These are phyloP conservation scores for Taiwanofungus camphoratus DNA, from an alignment of 1,284 basidiomycete genomes.

Conservation along the genomic window DNA sequence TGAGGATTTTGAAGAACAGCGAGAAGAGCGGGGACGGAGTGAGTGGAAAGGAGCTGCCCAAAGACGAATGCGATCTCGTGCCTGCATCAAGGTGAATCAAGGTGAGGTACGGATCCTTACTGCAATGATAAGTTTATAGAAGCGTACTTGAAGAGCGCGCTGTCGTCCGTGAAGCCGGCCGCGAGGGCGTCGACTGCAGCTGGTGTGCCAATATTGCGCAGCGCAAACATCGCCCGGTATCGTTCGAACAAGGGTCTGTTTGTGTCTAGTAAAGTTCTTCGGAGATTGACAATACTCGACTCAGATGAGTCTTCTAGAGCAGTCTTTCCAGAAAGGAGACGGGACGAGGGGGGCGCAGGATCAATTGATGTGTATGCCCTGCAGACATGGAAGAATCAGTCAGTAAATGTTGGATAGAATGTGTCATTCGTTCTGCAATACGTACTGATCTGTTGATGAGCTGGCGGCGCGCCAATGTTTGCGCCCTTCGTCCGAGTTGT, in stretches of 20 bases:
- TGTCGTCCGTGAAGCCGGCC: conserved; percentile 81
- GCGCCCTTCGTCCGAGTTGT: conserved; percentile 71
- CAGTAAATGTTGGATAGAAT: no score
- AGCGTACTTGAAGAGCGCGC: conserved; percentile 85
- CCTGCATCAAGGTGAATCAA: conserved; percentile 35
- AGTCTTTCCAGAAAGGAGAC: conserved; percentile 47
- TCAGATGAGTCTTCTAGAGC: conserved; percentile 43
- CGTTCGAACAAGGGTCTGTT: conserved; percentile 82
- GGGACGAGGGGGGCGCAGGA: conserved; percentile 82
- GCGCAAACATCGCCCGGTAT: conserved; percentile 97
- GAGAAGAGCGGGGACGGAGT: conserved; percentile 85
- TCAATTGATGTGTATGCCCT: conserved; percentile 87
- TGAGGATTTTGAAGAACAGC: conserved; percentile 64
- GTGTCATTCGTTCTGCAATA: no score
- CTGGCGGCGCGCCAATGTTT: conserved; percentile 34
- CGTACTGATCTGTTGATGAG: conserved; percentile 29
- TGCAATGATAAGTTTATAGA: background rate
- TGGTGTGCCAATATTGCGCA: conserved; percentile 83
- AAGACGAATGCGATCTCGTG: conserved; percentile 99
- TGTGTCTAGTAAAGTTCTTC: conserved; percentile 62
- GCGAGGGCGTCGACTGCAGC: conserved; percentile 88
- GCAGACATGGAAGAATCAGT: no score
- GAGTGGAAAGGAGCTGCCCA: conserved; percentile 88
- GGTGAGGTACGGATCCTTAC: background rate
- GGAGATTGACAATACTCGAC: conserved; percentile 53